Conservation (phyloP, 2,329 filamentous ascomycete genomes). For the Claviceps pazoutovae region DNA sequence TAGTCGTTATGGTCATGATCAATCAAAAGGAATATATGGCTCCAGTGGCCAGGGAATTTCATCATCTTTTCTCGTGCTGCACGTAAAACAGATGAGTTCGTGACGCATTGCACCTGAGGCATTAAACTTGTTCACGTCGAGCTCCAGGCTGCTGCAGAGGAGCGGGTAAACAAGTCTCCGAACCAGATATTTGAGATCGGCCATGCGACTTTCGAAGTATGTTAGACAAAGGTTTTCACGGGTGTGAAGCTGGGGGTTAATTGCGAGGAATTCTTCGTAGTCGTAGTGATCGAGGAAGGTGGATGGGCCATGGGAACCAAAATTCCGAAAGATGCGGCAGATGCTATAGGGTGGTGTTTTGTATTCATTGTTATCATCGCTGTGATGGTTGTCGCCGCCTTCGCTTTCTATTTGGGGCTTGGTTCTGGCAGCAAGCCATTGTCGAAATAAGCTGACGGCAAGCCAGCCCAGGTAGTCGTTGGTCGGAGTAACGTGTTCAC, state of each 20-base stretch:
- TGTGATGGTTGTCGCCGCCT: neutral
- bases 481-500: slow-evolving; percentile 67
- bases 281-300: slow-evolving; percentile 73
- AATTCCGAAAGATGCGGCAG: slow-evolving; percentile 63
- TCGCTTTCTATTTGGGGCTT: slow-evolving; percentile 42
- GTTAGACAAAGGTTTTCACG: slow-evolving; percentile 58
- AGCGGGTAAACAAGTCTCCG: slow-evolving; percentile 71
- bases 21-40: neutral
- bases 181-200: slow-evolving; percentile 77
- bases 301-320: slow-evolving; percentile 47
- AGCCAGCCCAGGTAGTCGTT: slow-evolving; percentile 85
- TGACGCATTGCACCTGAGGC: slow-evolving; percentile 20
- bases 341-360: slow-evolving; percentile 40
- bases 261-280: slow-evolving; percentile 77
- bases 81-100: slow-evolving; percentile 36
- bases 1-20: too few relatives aligned
- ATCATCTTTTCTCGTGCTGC: slow-evolving; percentile 31
- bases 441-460: slow-evolving; percentile 71
- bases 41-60: slow-evolving; percentile 34
- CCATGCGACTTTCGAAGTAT: slow-evolving; percentile 72
- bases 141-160: slow-evolving; percentile 72
- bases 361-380: slow-evolving; percentile 15
- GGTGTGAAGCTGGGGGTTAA: slow-evolving; percentile 68
- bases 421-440: slow-evolving; percentile 87
- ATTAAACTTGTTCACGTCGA: slow-evolving; percentile 44